Conservation (phyloP, 768 basidiomycete genomes). For the Mycena sanguinolenta region DNA sequence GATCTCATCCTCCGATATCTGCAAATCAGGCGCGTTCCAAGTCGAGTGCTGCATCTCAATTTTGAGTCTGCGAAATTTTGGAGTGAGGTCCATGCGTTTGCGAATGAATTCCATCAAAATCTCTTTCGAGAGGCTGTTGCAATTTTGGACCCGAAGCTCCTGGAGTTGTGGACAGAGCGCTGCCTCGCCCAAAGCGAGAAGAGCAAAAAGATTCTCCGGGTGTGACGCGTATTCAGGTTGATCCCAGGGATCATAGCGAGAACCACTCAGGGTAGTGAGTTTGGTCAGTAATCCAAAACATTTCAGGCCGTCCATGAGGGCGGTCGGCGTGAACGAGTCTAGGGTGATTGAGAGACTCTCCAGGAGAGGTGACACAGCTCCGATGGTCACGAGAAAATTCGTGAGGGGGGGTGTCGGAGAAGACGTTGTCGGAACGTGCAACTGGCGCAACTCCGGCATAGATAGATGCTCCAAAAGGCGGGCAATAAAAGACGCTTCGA, state of each 20-base stretch:
- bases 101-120: not conserved
- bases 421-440: constrained; percentile 2
- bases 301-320: not conserved
- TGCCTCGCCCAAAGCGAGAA: not conserved
- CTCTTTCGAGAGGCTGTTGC: not conserved
- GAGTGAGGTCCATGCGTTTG: not conserved
- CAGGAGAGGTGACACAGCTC: not conserved
- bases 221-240: too few relatives aligned
- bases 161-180: not conserved
- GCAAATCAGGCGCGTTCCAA: too few relatives aligned
- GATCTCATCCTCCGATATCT: too few relatives aligned
- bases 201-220: not conserved
- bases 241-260: not conserved
- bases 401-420: too few relatives aligned
- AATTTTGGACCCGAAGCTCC: not conserved
- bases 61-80: not conserved
- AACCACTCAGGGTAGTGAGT: not conserved
- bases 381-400: constrained; percentile 10
- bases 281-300: not conserved
- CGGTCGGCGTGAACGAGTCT: not conserved
- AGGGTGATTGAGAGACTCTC: not conserved
- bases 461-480: not conserved
- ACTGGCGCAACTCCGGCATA: constrained; percentile 3
- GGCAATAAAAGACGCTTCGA: not conserved
- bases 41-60: too few relatives aligned